phyloP scores from a whole-genome alignment of 345 rosid species.

The Eucalyptus brandiana region DNA sequence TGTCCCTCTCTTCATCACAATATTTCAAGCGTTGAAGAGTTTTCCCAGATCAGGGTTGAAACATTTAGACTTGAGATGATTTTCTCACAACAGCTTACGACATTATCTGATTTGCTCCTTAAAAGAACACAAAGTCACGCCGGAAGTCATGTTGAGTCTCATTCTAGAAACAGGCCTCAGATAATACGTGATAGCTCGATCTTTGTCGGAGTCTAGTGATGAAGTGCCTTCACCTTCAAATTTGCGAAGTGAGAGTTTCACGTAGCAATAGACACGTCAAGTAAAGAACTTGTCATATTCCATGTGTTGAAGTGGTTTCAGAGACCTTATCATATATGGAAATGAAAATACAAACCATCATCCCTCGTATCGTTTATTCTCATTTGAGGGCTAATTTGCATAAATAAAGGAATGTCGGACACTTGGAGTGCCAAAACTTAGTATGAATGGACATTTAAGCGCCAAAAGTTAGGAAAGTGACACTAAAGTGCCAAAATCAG shows the following conservation, averaged over 20 bases:
- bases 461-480: too few species aligned
- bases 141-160: neutral
- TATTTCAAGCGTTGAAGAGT: neutral
- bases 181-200: too few species aligned
- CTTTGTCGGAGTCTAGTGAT: neutral
- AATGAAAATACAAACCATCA: too few species aligned
- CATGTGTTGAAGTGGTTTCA: neutral
- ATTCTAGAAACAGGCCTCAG: neutral
- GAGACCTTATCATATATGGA: neutral
- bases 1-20: neutral
- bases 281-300: neutral
- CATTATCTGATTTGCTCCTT: neutral
- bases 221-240: neutral
- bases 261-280: rapidly evolving
- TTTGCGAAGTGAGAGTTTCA: neutral
- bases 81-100: neutral
- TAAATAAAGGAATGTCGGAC: too few species aligned
- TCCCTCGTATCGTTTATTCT: too few species aligned
- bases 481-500: too few species aligned
- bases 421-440: too few species aligned
- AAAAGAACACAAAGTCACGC: neutral
- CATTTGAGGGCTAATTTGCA: too few species aligned
- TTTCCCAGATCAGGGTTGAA: neutral
- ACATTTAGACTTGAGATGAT: neutral
- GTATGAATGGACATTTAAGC: too few species aligned